Conservation (phyloP, 2,329 filamentous ascomycete genomes). For the Ophiostoma australiae region DNA sequence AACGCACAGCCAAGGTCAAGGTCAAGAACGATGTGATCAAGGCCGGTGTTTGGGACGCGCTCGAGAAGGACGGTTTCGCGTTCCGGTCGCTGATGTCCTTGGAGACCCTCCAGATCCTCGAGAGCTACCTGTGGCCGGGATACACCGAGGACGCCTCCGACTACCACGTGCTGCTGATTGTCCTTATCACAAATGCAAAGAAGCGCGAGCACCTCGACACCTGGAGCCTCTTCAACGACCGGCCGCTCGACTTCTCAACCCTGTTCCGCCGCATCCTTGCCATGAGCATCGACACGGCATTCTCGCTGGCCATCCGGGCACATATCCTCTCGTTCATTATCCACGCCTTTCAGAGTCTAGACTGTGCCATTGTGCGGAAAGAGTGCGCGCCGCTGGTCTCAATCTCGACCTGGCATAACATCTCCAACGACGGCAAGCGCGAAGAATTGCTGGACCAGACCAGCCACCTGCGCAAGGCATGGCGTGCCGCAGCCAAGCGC, state of each 20-base stretch:
- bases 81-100: constrained; percentile 73
- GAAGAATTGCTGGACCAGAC: constrained; percentile 68
- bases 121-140: constrained; percentile 89
- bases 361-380: constrained; percentile 82
- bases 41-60: constrained; percentile 77
- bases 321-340: constrained; percentile 89
- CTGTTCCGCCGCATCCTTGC: constrained; percentile 87
- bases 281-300: constrained; percentile 69
- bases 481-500: constrained; percentile 80
- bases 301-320: constrained; percentile 63
- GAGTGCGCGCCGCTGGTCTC: constrained; percentile 94
- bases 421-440: constrained; percentile 70
- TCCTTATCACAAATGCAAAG: constrained; percentile 82
- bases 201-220: constrained; percentile 78
- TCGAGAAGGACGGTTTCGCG: constrained; percentile 76
- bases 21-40: constrained; percentile 83
- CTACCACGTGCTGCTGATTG: constrained; percentile 82
- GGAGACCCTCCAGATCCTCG: constrained; percentile 85
- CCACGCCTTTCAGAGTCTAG: constrained; percentile 86
- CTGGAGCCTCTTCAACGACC: constrained; percentile 78
- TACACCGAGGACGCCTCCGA: constrained; percentile 87
- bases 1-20: constrained; percentile 59
- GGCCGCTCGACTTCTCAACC: constrained; percentile 75
- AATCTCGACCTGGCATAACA: constrained; percentile 91
- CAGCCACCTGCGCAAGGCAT: constrained; percentile 76